These are phyloP conservation scores for Gloeostereum incarnatum DNA, from an alignment of 768 basidiomycete species.

Conservation along the genomic window DNA sequence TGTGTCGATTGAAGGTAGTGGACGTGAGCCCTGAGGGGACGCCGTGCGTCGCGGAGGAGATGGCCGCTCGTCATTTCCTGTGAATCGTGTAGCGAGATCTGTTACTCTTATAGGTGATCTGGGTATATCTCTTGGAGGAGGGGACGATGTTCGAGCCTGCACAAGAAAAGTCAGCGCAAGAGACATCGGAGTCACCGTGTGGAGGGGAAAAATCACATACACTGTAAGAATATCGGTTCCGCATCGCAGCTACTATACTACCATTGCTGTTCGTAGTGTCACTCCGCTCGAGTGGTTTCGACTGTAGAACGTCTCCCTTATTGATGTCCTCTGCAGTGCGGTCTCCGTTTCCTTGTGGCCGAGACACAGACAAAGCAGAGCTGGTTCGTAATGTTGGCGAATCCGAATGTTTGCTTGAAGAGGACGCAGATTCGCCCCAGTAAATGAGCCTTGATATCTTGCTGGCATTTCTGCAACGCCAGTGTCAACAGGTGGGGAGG, in stretches of 20 bases:
- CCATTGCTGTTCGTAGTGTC: conserved; percentile 46
- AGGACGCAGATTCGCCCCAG: too few species aligned
- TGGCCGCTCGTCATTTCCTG: conserved; percentile 32
- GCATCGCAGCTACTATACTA: conserved; percentile 62
- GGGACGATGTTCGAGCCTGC: conserved; percentile 43
- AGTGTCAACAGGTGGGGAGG: neutral
- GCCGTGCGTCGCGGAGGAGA: conserved; percentile 27
- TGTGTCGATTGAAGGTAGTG: conserved; percentile 11
- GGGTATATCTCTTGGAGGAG: conserved; percentile 52
- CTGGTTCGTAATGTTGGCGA: too few species aligned
- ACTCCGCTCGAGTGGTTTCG: conserved; percentile 32
- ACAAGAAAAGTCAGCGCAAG: conserved; percentile 4
- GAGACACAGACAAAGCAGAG: too few species aligned
- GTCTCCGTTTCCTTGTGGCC: too few species aligned
- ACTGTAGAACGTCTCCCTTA: too few species aligned
- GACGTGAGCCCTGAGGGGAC: conserved; percentile 22
- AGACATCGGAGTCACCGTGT: too few species aligned
- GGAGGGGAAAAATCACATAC: conserved; percentile 28
- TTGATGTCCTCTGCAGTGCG: too few species aligned
- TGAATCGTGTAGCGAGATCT: conserved; percentile 55
- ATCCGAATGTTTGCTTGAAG: too few species aligned
- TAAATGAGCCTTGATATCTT: too few species aligned
- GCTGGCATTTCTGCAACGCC: neutral
- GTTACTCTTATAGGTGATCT: conserved; percentile 55
- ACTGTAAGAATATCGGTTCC: conserved; percentile 47